A percentile compares a stretch with the other conserved stretches of the same genome.
Evolutionary conservation across 352 stramenopile genomes (phyloP).

Genomic region (Pythium aquatile): DNA sequence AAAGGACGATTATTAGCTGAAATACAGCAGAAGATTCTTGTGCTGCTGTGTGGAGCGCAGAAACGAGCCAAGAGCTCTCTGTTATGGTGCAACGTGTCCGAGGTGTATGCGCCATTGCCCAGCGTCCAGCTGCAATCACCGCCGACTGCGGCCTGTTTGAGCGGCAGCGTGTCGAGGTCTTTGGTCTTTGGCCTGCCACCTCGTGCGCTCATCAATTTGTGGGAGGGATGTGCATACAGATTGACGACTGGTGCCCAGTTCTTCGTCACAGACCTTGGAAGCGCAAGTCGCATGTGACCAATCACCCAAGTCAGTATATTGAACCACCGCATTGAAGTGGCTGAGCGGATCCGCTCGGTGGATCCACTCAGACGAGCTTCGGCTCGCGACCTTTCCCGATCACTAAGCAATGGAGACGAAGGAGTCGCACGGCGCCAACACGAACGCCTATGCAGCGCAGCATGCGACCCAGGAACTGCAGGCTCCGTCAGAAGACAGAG

Average conservation of each 20-base stretch:
- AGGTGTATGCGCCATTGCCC: conserved; percentile 30
- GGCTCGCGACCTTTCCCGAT: conserved; percentile 2
- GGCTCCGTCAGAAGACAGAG: background rate
- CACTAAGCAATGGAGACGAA: background rate
- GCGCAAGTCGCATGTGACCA: background rate
- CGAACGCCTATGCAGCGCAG: background rate
- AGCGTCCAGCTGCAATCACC: background rate
- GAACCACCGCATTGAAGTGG: conserved; percentile 5
- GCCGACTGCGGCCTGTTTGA: background rate
- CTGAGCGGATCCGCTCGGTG: conserved; percentile 8
- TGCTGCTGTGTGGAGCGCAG: conserved; percentile 14
- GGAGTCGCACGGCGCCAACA: background rate
- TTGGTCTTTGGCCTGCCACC: too few species aligned
- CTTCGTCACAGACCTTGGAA: background rate
- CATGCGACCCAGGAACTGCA: background rate
- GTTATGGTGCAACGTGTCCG: conserved; percentile 6
- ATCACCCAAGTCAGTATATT: conserved; percentile 1
- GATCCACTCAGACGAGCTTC: conserved; percentile 1
- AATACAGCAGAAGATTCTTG: conserved; percentile 29
- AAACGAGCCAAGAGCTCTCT: conserved; percentile 5
- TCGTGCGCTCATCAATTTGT: too few species aligned
- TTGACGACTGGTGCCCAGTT: background rate
- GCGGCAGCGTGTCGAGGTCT: background rate
- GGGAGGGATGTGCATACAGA: background rate
- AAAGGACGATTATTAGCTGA: conserved; percentile 15